These are phyloP conservation scores for Mortierella sp. DNA, from an alignment of 371 early-diverging fungal genomes.

Conservation along the genomic window DNA sequence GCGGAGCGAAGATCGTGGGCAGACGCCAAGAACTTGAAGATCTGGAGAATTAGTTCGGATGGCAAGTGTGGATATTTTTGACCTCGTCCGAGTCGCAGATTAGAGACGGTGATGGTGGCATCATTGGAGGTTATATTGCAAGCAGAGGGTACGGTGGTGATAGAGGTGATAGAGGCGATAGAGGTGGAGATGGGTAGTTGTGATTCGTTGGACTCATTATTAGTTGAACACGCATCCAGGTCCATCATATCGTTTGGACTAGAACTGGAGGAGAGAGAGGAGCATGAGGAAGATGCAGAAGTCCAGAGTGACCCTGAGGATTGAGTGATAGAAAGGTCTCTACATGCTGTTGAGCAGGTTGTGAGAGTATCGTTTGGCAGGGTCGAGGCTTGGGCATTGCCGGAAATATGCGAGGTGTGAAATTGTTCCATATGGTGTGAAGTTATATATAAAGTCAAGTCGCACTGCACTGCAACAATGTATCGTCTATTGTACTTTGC, in stretches of 20 bases:
- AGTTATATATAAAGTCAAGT: background rate
- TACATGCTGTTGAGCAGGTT: background rate
- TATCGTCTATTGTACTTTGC: background rate
- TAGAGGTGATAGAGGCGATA: background rate
- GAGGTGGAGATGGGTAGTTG: background rate
- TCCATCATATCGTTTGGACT: background rate
- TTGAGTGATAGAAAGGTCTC: background rate
- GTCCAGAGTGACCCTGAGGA: background rate
- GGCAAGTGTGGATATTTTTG: slow-evolving; percentile 19
- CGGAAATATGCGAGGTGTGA: background rate
- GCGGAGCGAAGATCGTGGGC: slow-evolving; percentile 44
- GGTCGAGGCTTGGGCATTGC: background rate
- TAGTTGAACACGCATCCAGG: background rate
- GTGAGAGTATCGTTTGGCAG: background rate
- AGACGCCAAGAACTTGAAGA: slow-evolving; percentile 32
- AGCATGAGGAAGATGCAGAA: background rate
- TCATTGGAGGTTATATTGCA: background rate
- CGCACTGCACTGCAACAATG: background rate
- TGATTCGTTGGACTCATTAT: background rate
- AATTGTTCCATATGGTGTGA: background rate
- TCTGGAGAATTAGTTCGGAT: slow-evolving; percentile 45
- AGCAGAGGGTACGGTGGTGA: background rate
- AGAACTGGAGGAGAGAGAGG: slow-evolving; percentile 3
- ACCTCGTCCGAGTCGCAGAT: background rate
- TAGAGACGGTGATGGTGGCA: background rate